Percentiles rank a stretch among this genome's conserved stretches.
phyloP scores from a whole-genome alignment of 176 grass and related monocot genomes.

The Saccharum officinarum region DNA sequence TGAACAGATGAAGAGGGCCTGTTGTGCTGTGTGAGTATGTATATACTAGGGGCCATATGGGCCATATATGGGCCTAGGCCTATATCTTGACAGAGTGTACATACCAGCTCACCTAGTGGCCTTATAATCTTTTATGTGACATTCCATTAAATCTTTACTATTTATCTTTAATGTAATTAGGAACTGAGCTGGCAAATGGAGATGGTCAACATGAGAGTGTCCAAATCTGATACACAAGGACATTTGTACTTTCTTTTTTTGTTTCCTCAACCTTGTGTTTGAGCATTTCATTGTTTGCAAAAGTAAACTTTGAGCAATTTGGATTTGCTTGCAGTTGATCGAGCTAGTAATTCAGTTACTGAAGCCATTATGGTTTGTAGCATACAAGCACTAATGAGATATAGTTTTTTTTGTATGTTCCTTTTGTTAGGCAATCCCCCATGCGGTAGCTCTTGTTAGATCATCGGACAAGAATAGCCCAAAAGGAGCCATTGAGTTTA shows the following conservation, averaged over 20 bases:
- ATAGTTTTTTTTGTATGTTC: constrained; percentile 9
- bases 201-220: background rate
- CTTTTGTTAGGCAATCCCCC: constrained; percentile 78
- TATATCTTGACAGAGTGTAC: background rate
- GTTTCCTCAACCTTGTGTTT: background rate
- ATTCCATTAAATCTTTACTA: background rate
- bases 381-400: background rate
- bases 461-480: constrained; percentile 87
- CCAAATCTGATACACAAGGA: background rate
- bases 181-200: background rate
- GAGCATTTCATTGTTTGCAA: constrained; percentile 1
- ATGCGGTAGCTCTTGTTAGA: constrained; percentile 87
- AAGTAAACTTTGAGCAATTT: background rate
- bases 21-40: too few species aligned
- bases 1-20: too few species aligned
- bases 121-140: background rate
- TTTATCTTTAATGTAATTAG: background rate
- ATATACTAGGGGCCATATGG: too few species aligned
- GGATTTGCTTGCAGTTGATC: background rate
- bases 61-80: too few species aligned
- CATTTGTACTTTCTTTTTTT: background rate
- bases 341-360: constrained; percentile 5
- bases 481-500: constrained; percentile 91
- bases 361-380: constrained; percentile 24
- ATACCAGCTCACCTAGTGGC: background rate